Evolutionary conservation across 768 basidiomycete genomes (phyloP).

Genomic region (Leccinum uliginosum): DNA sequence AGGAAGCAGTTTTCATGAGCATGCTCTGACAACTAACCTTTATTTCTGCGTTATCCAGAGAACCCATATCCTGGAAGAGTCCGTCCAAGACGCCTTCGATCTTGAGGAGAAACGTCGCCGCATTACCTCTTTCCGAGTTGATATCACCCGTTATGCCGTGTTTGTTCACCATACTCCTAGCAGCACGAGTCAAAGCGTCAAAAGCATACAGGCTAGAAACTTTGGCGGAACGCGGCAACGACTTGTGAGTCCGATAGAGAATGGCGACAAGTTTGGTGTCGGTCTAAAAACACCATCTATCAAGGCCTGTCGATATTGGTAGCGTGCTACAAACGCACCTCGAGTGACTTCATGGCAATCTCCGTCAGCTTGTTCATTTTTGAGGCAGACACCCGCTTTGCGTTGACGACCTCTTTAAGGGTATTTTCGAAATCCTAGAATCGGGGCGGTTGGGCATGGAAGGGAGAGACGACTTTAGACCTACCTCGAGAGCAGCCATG

Average conservation of each 20-base stretch:
- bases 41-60: slow-evolving; percentile 59
- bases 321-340: slow-evolving; percentile 45
- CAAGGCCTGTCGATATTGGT: neutral
- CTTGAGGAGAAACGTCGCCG: slow-evolving; percentile 82
- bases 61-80: slow-evolving; percentile 79
- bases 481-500: slow-evolving; percentile 44
- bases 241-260: slow-evolving; percentile 86
- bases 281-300: slow-evolving; percentile 41
- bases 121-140: slow-evolving; percentile 58
- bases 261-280: slow-evolving; percentile 86
- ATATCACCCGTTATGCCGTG: slow-evolving; percentile 53
- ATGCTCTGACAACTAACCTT: slow-evolving; percentile 65
- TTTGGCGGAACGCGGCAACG: slow-evolving; percentile 62
- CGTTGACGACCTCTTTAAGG: slow-evolving; percentile 76
- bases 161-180: slow-evolving; percentile 64
- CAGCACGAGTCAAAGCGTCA: slow-evolving; percentile 87
- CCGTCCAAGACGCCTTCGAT: slow-evolving; percentile 89
- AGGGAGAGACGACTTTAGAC: neutral
- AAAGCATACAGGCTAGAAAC: slow-evolving; percentile 90
- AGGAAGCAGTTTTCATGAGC: neutral
- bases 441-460: slow-evolving; percentile 5
- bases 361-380: slow-evolving; percentile 79
- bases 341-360: slow-evolving; percentile 70
- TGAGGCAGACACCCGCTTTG: slow-evolving; percentile 81
- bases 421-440: slow-evolving; percentile 74